Conservation (phyloP, 1,139 yeast genomes). For the Lodderomyces oxycetoniae region DNA sequence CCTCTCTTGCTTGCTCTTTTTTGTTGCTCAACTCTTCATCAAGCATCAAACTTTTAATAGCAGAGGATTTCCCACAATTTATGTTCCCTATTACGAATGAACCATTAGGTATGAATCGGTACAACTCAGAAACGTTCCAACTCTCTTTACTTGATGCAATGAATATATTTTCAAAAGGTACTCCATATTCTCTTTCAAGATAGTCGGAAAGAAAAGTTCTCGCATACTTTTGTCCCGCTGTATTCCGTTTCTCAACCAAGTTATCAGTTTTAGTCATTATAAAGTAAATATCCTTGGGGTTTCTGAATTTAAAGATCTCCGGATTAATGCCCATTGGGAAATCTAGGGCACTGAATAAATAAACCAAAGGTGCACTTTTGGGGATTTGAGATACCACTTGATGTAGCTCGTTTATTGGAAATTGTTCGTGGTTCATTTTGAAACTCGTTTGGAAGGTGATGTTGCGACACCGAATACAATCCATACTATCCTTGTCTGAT, state of each 20-base stretch:
- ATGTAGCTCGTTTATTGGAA: conserved; percentile 30
- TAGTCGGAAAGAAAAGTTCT: conserved; percentile 42
- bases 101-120: conserved; percentile 31
- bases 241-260: conserved; percentile 32
- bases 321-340: conserved; percentile 59
- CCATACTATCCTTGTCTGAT: conserved; percentile 11
- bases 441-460: conserved; percentile 42
- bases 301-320: conserved; percentile 32
- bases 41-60: conserved; percentile 48
- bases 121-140: conserved; percentile 47
- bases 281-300: conserved; percentile 38
- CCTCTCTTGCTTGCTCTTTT: conserved; percentile 5
- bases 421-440: conserved; percentile 24
- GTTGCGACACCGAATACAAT: conserved; percentile 55
- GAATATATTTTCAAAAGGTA: conserved; percentile 43
- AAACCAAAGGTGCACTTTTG: conserved; percentile 45
- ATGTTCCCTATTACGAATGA: conserved; percentile 66
- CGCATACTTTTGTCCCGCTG: conserved; percentile 33
- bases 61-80: conserved; percentile 72
- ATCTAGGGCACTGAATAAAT: conserved; percentile 61
- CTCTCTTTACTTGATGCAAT: conserved; percentile 45
- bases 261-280: conserved; percentile 59
- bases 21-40: conserved; percentile 15
- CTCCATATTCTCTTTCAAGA: conserved; percentile 35
- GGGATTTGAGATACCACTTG: conserved; percentile 45